Base-by-base conservation (phyloP, 441 rosid genomes). In the Omphalea diandra region DNA sequence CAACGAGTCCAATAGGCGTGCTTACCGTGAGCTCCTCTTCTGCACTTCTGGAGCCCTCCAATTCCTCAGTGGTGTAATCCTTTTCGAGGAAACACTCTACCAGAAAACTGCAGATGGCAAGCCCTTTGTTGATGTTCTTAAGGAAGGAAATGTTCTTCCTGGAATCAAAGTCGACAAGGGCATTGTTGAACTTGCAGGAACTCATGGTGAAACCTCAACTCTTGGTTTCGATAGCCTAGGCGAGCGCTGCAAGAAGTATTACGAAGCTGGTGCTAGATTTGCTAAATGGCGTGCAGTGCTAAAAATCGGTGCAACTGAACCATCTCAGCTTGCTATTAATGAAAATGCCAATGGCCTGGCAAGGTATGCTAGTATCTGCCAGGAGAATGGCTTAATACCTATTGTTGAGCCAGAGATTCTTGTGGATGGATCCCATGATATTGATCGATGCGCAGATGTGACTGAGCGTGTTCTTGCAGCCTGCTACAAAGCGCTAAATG, bases 141-240 rank as follows among this genome's bases (percentile, higher is more conserved):
- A 88, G 83, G 93, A 88, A 56, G 89, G 82, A 56, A 93, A 93
- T 22, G 96, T 90, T 49, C 97, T 95, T 35, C 98, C 99, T 0
- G 97, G 98, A 24, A 95, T 95, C 69, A 95, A 95, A 85, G 99
- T 95, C 12, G 99, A 95, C 83, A 93, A 88, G 90, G 99, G 99
- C 76, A 92, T 94, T 1, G 92, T 95, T 53, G 93, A 81, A 79
- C 90, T 95, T 24, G 82, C 90, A 11, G 99, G 99, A 29, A 92
- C 99, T 70, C 80, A 90, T 41, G 93, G 94, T 56, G 97, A 90
- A 80, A 88, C 94, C 67, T 83, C 89, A 69, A 90, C 94, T 52
- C 94, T 88, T 70, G 98, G 98, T 75, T 93, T 90, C 14, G 98
- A 95, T 69, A 92, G 86, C 69, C 98, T 95, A 5, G 98, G 86